Conservation (phyloP, 164 flowering plant genomes). For the Vitis rotundifolia region DNA sequence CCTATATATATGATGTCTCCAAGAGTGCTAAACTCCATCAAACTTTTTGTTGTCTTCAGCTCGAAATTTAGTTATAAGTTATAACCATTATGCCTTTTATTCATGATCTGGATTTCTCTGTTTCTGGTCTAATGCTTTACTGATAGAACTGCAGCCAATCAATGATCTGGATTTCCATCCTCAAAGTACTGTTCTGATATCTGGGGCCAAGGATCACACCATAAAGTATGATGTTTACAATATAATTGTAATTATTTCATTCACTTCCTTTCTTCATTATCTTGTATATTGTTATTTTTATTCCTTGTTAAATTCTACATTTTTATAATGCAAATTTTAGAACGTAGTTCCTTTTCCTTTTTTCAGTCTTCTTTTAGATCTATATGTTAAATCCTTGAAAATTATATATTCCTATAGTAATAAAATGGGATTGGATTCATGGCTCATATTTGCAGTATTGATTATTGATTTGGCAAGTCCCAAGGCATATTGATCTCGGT, state of each 20-base stretch:
- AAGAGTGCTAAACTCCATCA: too few relatives aligned
- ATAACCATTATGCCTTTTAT: background rate
- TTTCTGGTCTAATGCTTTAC: constrained; percentile 8
- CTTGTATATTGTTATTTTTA: background rate
- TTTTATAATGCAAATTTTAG: background rate
- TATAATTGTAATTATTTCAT: background rate
- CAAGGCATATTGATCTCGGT: too few relatives aligned
- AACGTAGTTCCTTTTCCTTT: background rate
- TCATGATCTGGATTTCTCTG: background rate
- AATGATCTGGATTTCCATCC: constrained; percentile 96
- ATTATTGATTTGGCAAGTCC: too few relatives aligned
- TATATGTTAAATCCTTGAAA: background rate
- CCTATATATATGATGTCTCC: too few relatives aligned
- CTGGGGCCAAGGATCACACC: constrained; percentile 84
- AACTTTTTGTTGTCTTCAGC: background rate
- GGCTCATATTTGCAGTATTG: too few relatives aligned
- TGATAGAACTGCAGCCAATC: constrained; percentile 62
- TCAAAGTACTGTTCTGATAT: constrained; percentile 62
- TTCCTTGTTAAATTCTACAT: background rate
- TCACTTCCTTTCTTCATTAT: constrained; percentile 1
- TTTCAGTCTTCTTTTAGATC: background rate
- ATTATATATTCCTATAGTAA: background rate
- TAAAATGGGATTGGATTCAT: background rate
- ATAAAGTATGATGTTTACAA: constrained; percentile 54
- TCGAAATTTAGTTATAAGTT: background rate